Evolutionary conservation across 2,329 filamentous ascomycete species (phyloP), one percentile per base, ranked within the genome.

Genomic region (Shiraia bambusicola): DNA sequence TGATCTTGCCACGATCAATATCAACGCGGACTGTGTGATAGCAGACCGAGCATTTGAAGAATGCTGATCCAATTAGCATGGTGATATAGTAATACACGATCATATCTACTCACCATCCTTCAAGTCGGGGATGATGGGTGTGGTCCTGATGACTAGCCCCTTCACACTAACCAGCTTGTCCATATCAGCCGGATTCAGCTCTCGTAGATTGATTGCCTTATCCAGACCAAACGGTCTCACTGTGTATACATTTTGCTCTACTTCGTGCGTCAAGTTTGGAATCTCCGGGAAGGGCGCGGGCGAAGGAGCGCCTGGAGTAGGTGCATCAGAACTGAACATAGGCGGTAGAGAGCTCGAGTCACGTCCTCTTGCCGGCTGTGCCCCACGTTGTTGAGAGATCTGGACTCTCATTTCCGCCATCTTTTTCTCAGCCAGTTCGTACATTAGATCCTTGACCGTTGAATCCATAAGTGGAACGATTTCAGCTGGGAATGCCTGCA

Each of bases 81-180:
- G 2, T 4, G n/a, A 17, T 4, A 31, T 7, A 3, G 1, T 12
- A n/a, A 29, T 12, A 15, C 5, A 13, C 1, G 7, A 7, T 4
- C 9, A 7, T 9, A 1, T n/a, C 22, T 2, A 42, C 67, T 56
- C 64, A 77, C 76, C 76, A 65, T 95, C 88, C 72, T 94, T 96
- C 94, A 98, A 98, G 60, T 98, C 93, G 0, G 93, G 93, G 52
- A 98, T 97, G 52, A 98, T 88, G 1, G 93, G 90, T 0, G 93
- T 97, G 3, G 93, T 87, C 49, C 93, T 84, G 61, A 98, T 98
- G 47, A 98, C 93, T 12, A 98, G 78, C 32, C 93, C 93, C 71
- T 97, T 98, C 70, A 98, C 85, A 53, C 86, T 88, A 53, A 98
- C 86, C 52, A 98, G 80, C 64, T 94, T 94, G 71, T 98, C 94